phyloP scores from a whole-genome alignment of 2,329 filamentous ascomycete species.

The Botrytis deweyae region DNA sequence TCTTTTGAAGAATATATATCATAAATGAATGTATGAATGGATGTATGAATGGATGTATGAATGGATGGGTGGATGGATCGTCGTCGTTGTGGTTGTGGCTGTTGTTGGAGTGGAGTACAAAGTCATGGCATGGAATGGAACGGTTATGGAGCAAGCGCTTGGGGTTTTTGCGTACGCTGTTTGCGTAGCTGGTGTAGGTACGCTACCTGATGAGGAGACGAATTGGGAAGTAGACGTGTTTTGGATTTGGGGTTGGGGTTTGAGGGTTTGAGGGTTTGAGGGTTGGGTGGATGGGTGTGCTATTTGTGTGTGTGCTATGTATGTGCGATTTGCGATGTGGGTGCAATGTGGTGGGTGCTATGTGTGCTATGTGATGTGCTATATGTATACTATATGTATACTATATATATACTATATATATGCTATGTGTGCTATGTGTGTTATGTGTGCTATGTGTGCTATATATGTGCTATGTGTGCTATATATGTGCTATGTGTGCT shows the following conservation, averaged over 20 bases:
- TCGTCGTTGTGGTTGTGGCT: neutral
- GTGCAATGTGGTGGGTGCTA: no score
- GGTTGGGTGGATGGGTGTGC: neutral
- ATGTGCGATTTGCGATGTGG: no score
- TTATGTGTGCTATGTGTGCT: no score
- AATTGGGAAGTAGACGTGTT: neutral
- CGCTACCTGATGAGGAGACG: neutral
- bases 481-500: neutral
- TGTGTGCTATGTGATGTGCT: no score
- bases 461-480: neutral
- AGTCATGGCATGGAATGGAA: neutral
- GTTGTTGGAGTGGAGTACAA: neutral
- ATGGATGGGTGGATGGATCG: neutral
- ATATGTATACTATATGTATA: no score
- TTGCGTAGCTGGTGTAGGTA: neutral
- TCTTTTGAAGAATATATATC: neutral
- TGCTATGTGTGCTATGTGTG: no score
- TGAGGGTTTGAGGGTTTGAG: neutral
- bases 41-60: no score
- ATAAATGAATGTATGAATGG: no score
- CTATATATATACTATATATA: no score
- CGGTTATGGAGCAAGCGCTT: neutral
- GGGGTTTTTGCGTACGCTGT: neutral
- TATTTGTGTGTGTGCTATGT: neutral
- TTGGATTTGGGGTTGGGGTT: neutral